Percentiles rank a stretch among this genome's conserved stretches.
Conservation (phyloP, 139 green algal species). For the Picochlorum sp. region DNA sequence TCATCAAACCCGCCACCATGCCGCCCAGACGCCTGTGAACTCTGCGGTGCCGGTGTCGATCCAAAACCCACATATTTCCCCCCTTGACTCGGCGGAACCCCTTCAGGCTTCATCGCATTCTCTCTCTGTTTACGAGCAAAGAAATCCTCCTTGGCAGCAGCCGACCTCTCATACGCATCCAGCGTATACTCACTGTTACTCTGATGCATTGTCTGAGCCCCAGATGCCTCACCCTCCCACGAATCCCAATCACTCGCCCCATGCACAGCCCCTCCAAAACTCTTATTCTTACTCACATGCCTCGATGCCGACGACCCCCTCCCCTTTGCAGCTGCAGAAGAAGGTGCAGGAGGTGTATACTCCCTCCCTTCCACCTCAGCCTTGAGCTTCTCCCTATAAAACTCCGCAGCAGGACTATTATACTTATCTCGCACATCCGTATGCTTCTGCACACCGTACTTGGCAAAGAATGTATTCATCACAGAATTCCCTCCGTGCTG, state of each 20-base stretch:
- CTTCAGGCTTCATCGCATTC: conserved; percentile 74
- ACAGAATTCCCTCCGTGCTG: conserved; percentile 79
- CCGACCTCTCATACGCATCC: conserved; percentile 61
- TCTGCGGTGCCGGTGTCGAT: conserved; percentile 36
- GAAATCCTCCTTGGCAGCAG: conserved; percentile 80
- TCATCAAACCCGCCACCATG: conserved; percentile 10
- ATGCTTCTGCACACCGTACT: conserved; percentile 86
- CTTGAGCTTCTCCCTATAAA: conserved; percentile 77
- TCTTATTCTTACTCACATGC: neutral
- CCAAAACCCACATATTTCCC: conserved; percentile 99
- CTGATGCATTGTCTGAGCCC: neutral
- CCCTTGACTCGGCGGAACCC: conserved; percentile 76
- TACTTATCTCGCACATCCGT: conserved; percentile 92
- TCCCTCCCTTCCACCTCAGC: conserved; percentile 67
- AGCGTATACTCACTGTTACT: conserved; percentile 48
- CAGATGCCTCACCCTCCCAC: conserved; percentile 39
- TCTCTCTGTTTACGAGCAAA: conserved; percentile 77
- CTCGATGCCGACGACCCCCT: neutral
- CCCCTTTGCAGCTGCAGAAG: conserved; percentile 4
- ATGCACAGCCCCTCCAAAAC: conserved; percentile 4
- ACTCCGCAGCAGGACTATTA: conserved; percentile 66
- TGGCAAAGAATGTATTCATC: conserved; percentile 80
- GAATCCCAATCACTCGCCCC: conserved; percentile 53
- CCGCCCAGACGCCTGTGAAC: neutral
- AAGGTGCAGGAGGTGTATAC: conserved; percentile 59